Evolutionary conservation across 2,329 filamentous ascomycete genomes (phyloP).

Genomic region (Verticillium nonalfalfae): DNA sequence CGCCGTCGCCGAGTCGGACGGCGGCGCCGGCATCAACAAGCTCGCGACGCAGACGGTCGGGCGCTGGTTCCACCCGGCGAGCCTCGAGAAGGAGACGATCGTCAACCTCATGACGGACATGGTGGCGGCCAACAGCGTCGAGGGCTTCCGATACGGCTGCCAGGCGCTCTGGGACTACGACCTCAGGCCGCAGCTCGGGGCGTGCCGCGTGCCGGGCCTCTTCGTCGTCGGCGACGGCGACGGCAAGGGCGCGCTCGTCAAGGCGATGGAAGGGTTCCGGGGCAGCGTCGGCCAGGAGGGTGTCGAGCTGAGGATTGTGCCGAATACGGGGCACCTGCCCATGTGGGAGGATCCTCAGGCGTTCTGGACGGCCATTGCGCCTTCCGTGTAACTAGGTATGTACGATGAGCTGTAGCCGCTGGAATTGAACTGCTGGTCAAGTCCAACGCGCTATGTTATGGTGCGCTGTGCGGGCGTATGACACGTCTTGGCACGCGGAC

Average conservation of each 20-base stretch:
- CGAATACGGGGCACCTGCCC: conserved; percentile 71
- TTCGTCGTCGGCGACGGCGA: conserved; percentile 70
- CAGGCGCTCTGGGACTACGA: conserved; percentile 69
- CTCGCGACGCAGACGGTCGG: conserved; percentile 66
- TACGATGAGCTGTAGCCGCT: too few relatives aligned
- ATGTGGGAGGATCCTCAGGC: conserved; percentile 71
- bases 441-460: too few relatives aligned
- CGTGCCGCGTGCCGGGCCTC: conserved; percentile 51
- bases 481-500: neutral
- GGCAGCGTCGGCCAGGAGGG: conserved; percentile 46
- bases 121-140: conserved; percentile 61
- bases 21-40: conserved; percentile 51
- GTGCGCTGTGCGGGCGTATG: neutral
- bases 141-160: conserved; percentile 62
- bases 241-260: conserved; percentile 63
- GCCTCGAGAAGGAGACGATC: conserved; percentile 34
- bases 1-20: conserved; percentile 52
- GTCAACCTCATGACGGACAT: conserved; percentile 59
- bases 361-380: conserved; percentile 58
- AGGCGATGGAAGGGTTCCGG: conserved; percentile 73
- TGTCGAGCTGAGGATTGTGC: conserved; percentile 57
- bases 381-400: conserved; percentile 39
- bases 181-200: conserved; percentile 48
- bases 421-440: too few relatives aligned
- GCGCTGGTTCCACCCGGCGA: conserved; percentile 69